Evolutionary conservation across 352 stramenopile species (phyloP), one percentile per base, ranked within the genome.

Genomic region (Phytopythium ostracodes): DNA sequence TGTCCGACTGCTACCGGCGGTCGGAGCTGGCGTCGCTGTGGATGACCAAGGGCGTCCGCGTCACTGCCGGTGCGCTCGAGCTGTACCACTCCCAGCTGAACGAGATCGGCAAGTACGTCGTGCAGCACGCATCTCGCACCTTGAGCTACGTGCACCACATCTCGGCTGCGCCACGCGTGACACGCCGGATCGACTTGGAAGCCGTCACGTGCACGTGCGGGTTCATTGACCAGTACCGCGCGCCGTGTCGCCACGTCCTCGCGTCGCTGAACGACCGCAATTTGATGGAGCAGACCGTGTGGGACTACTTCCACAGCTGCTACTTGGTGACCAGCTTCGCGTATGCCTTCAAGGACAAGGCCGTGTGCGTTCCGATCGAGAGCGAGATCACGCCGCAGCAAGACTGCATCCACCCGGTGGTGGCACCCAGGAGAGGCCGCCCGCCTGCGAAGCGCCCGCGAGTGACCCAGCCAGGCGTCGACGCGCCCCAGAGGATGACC

Each of bases 81-180:
- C 49, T 56, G 27, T 40, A 40, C 27, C 49, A 56, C 27, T 38
- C 49, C 15, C 49, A 56, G 25, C 2, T 15, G 11, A 15, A 4
- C 49, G 49, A 56, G 25, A 20, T 56, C 17, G n/a, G 15, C 49
- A 56, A 56, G 49, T 56, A 56, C 25, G 25, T 56, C 27, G 49
- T 56, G 24, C 49, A 56, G 49, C 49, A 56, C 27, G 49, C 49
- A 27, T 56, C 49, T 15, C 49, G 49, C 49, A 56, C 14, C 17
- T 24, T 56, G 49, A 56, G 49, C 49, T 56, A 56, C 49, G 49
- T 56, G 22, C 27, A 56, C 27, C 25, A 40, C 49, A 24, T n/a
- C 15, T 38, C 49, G 2, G 27, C 15, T 25, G 33, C 14, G 49
- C 49, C 49, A 8, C 49, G 49, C 11, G 11, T 56, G 49, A 56